These are phyloP conservation scores for Cyphellophora attinorum DNA, from an alignment of 2,329 filamentous ascomycete species.

Conservation along the genomic window DNA sequence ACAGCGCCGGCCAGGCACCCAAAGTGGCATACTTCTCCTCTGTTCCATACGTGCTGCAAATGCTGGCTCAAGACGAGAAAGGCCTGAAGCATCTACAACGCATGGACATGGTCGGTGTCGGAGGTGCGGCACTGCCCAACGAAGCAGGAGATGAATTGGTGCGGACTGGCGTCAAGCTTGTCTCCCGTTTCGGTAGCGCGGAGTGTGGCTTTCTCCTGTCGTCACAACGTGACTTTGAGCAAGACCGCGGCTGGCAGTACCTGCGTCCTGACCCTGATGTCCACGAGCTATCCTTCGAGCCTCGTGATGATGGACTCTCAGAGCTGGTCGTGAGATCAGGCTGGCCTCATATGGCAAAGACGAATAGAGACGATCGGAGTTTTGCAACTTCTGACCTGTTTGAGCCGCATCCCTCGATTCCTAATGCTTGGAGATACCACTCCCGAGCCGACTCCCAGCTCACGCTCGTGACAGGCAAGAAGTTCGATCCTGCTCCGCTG, in stretches of 20 bases:
- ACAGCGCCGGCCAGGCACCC: slow-evolving; percentile 13
- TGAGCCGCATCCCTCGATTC: slow-evolving; percentile 40
- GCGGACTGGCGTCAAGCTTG: slow-evolving; percentile 40
- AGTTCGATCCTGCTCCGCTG: slow-evolving; percentile 55
- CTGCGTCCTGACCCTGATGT: slow-evolving; percentile 35
- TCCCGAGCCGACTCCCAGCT: slow-evolving; percentile 53
- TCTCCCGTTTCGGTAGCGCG: slow-evolving; percentile 56
- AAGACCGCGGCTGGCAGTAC: slow-evolving; percentile 53
- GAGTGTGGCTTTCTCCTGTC: slow-evolving; percentile 59
- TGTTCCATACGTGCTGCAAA: slow-evolving; percentile 50
- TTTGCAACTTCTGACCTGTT: slow-evolving; percentile 58
- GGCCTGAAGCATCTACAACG: slow-evolving; percentile 34
- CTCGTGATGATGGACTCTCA: slow-evolving; percentile 31
- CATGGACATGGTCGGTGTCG: slow-evolving; percentile 56
- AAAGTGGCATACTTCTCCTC: slow-evolving; percentile 50
- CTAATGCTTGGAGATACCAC: slow-evolving; percentile 52
- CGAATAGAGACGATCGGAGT: slow-evolving; percentile 49
- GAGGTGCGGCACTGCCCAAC: slow-evolving; percentile 49
- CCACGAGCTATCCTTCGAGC: slow-evolving; percentile 36
- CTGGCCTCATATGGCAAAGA: slow-evolving; percentile 53
- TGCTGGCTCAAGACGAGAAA: slow-evolving; percentile 35
- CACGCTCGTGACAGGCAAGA: slow-evolving; percentile 56
- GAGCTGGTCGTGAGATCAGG: slow-evolving; percentile 46
- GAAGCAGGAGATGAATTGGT: slow-evolving; percentile 47
- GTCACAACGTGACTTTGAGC: slow-evolving; percentile 46